A percentile compares a stretch with the other conserved stretches of the same genome.
These are phyloP conservation scores for Trametes sanguinea DNA, from an alignment of 768 basidiomycete species.

Conservation along the genomic window DNA sequence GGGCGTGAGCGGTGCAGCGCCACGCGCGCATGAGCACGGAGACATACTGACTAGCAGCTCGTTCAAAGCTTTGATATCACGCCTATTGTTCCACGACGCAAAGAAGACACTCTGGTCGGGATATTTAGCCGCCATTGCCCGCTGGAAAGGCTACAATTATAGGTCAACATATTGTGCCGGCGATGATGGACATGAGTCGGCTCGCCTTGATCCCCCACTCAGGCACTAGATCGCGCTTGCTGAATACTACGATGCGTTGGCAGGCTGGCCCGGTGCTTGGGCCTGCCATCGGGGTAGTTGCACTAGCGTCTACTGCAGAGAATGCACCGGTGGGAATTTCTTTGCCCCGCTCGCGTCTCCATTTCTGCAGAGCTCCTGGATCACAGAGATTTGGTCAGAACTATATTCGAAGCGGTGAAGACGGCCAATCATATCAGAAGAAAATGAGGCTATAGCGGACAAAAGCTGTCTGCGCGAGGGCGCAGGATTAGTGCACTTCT, in stretches of 20 bases:
- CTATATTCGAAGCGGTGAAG: not conserved
- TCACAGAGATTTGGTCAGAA: not conserved
- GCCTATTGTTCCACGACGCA: constrained; percentile 67
- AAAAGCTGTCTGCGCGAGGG: too few species aligned
- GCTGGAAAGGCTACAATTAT: constrained; percentile 63
- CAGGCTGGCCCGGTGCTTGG: constrained; percentile 43
- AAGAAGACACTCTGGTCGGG: constrained; percentile 71
- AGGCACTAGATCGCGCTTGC: constrained; percentile 91
- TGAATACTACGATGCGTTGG: constrained; percentile 88
- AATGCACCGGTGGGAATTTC: constrained; percentile 37
- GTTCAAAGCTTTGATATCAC: constrained; percentile 65
- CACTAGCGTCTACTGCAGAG: not conserved
- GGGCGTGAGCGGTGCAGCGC: not conserved
- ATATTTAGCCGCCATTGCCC: constrained; percentile 68
- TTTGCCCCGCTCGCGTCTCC: constrained; percentile 63
- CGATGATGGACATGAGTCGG: constrained; percentile 7
- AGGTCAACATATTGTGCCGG: not conserved
- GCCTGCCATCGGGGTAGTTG: constrained; percentile 20
- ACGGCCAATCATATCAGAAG: too few species aligned
- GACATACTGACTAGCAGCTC: constrained; percentile 75
- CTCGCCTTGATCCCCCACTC: constrained; percentile 85
- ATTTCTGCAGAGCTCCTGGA: constrained; percentile 63
- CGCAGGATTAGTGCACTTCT: too few species aligned
- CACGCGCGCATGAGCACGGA: constrained; percentile 1
- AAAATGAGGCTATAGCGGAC: too few species aligned